phyloP scores from a whole-genome alignment of 192 early-diverging fungal species.

The Podila clonocystis region DNA sequence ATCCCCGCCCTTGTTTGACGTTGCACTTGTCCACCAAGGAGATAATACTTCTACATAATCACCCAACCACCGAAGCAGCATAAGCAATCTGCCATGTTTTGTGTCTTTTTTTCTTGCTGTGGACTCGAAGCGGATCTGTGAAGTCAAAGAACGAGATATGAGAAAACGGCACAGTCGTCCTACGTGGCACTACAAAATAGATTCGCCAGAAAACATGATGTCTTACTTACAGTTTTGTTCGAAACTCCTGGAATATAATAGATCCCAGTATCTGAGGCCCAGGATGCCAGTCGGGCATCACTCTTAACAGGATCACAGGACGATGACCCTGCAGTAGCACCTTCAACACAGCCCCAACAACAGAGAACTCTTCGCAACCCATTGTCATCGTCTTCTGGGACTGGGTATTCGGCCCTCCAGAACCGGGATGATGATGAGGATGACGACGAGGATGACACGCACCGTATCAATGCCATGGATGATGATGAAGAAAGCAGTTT shows the following conservation, averaged over 20 bases:
- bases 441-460: neutral
- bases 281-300: slow-evolving; percentile 3
- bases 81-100: too few relatives aligned
- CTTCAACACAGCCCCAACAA: neutral
- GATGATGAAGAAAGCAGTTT: slow-evolving; percentile 22
- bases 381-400: neutral
- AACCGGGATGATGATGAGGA: neutral
- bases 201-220: too few relatives aligned
- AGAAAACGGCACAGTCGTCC: too few relatives aligned
- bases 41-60: too few relatives aligned
- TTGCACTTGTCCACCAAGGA: too few relatives aligned
- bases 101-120: too few relatives aligned
- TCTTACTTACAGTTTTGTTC: too few relatives aligned
- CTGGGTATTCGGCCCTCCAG: neutral
- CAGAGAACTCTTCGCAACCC: neutral
- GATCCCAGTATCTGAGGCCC: slow-evolving; percentile 5
- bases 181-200: too few relatives aligned
- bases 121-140: too few relatives aligned
- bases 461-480: slow-evolving; percentile 6
- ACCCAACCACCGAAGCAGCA: too few relatives aligned
- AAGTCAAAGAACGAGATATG: too few relatives aligned
- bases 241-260: neutral
- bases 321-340: neutral
- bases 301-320: neutral
- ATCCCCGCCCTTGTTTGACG: too few relatives aligned